Evolutionary conservation across 2,329 filamentous ascomycete genomes (phyloP).

Genomic region (Colletotrichum orchidophilum): DNA sequence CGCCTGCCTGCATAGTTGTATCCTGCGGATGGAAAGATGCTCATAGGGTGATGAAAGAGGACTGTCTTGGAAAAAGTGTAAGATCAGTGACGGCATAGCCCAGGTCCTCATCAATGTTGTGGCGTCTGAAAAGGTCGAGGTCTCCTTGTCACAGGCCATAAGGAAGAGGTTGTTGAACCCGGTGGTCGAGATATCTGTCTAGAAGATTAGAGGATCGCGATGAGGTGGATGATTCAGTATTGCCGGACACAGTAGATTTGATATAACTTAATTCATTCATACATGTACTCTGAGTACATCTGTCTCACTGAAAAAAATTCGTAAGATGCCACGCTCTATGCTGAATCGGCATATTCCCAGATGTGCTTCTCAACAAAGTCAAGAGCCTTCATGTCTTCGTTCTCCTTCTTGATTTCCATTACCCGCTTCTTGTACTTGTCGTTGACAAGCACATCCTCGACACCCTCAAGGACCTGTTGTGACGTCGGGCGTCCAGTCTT

Average conservation of each 20-base stretch:
- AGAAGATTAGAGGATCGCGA: no score
- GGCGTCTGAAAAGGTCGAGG: no score
- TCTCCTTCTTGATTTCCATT: slow-evolving; percentile 44
- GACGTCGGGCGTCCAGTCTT: slow-evolving; percentile 43
- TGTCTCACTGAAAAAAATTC: not conserved
- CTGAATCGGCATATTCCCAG: slow-evolving; percentile 26
- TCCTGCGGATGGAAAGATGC: not conserved
- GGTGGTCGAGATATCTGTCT: no score
- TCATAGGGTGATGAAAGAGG: not conserved
- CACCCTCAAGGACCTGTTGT: slow-evolving; percentile 41
- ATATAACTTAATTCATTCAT: no score
- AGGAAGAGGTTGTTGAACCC: no score
- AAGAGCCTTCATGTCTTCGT: slow-evolving; percentile 40
- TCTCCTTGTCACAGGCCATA: no score
- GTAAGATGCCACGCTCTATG: not conserved
- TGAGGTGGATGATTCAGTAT: no score
- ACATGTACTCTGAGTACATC: no score
- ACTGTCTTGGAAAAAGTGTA: no score
- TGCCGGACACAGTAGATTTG: no score
- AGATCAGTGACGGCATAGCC: no score
- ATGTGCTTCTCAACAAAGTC: slow-evolving; percentile 29
- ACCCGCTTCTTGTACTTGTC: slow-evolving; percentile 43
- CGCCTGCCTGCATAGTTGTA: not conserved
- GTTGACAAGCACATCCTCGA: slow-evolving; percentile 44
- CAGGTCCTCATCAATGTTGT: no score